A percentile compares a stretch with the other conserved stretches of the same genome.
These are phyloP conservation scores for Pythium dissimile DNA, from an alignment of 352 stramenopile species.

Conservation along the genomic window DNA sequence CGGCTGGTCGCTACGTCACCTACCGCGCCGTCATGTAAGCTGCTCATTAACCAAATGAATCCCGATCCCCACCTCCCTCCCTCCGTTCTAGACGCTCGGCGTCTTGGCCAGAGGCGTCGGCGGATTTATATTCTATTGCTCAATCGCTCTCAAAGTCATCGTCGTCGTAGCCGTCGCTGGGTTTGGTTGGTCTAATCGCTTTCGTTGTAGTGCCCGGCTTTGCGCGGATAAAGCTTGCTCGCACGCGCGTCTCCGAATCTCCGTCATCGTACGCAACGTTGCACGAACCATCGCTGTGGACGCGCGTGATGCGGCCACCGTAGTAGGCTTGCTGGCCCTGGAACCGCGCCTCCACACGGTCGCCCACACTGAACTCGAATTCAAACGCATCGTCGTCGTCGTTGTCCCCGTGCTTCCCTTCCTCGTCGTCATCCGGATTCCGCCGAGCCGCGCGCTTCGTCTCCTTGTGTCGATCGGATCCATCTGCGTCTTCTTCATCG, in stretches of 20 bases:
- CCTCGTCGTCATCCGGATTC: slow-evolving; percentile 12
- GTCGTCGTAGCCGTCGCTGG: slow-evolving; percentile 33
- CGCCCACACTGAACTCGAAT: slow-evolving; percentile 45
- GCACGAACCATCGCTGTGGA: slow-evolving; percentile 46
- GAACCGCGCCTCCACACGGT: slow-evolving; percentile 65
- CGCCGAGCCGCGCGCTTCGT: not conserved
- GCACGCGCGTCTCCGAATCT: slow-evolving; percentile 57
- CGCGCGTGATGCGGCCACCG: slow-evolving; percentile 40
- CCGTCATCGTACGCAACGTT: slow-evolving; percentile 77
- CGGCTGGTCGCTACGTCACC: slow-evolving; percentile 98
- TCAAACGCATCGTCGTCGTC: slow-evolving; percentile 34
- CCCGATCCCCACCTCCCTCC: not conserved
- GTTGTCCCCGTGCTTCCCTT: slow-evolving; percentile 16
- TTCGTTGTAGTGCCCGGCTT: not conserved
- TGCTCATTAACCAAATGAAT: slow-evolving; percentile 6
- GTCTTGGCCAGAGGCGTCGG: not conserved
- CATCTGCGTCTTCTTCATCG: slow-evolving; percentile 9
- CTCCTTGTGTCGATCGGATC: slow-evolving; percentile 5
- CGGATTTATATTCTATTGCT: not conserved
- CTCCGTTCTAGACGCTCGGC: not conserved
- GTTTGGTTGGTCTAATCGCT: not conserved
- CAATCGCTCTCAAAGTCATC: slow-evolving; percentile 67
- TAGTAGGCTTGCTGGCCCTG: slow-evolving; percentile 48
- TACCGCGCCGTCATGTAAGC: slow-evolving; percentile 98
- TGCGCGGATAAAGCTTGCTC: slow-evolving; percentile 37